Percentiles rank a stretch among this genome's conserved stretches.
Conservation (phyloP, 352 stramenopile species). For the Phytophthora pisi region DNA sequence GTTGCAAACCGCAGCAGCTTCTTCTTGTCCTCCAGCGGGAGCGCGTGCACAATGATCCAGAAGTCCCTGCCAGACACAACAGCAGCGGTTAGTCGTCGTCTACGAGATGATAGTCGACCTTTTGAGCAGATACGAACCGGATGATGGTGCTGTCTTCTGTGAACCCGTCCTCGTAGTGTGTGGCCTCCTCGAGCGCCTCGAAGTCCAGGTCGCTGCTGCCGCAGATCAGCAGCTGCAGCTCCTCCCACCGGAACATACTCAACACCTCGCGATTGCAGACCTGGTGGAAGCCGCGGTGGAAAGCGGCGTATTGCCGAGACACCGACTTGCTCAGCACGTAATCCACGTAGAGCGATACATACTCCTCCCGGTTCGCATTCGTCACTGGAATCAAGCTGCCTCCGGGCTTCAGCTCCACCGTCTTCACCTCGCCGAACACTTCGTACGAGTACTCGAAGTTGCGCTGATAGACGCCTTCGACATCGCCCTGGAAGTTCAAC, state of each 20-base stretch:
- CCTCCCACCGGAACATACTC: constrained; percentile 82
- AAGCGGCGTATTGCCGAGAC: constrained; percentile 67
- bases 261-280: constrained; percentile 77
- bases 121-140: constrained; percentile 34
- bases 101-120: neutral
- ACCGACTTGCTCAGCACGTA: constrained; percentile 72
- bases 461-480: constrained; percentile 71
- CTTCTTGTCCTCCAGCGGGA: constrained; percentile 85
- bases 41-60: constrained; percentile 82
- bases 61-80: constrained; percentile 55
- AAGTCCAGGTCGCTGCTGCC: constrained; percentile 80
- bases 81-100: neutral
- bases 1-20: constrained; percentile 88
- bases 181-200: constrained; percentile 73
- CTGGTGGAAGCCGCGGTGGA: constrained; percentile 77
- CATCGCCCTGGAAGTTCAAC: constrained; percentile 69
- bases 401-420: constrained; percentile 70
- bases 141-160: constrained; percentile 69
- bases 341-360: constrained; percentile 76
- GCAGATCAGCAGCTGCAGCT: constrained; percentile 79
- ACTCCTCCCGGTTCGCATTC: constrained; percentile 70
- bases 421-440: constrained; percentile 82
- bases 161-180: constrained; percentile 81
- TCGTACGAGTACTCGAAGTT: constrained; percentile 87
- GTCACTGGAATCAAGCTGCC: constrained; percentile 69